Conservation (phyloP, 345 rosid genomes). For the Chamaenerion angustifolium region DNA sequence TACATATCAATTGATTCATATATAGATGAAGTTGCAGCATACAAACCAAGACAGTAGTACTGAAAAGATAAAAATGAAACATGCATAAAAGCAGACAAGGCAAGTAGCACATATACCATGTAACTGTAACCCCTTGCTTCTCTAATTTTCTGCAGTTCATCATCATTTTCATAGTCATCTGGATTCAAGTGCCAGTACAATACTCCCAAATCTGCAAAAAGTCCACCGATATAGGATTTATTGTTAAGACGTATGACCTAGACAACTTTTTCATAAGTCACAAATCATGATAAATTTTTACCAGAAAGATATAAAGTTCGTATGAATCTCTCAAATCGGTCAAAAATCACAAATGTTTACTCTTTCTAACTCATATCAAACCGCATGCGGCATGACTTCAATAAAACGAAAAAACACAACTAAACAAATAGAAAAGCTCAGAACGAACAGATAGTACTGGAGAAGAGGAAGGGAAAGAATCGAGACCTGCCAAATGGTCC, state of each 20-base stretch:
- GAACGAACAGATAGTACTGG: no score
- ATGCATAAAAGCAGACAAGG: background rate
- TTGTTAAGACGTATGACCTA: no score
- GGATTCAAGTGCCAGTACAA: slow-evolving; percentile 74
- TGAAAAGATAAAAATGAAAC: background rate
- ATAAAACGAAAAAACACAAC: no score
- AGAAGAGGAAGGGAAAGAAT: background rate
- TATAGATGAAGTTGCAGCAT: no score
- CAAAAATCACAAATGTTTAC: background rate
- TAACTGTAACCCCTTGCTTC: slow-evolving; percentile 73
- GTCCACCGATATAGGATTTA: no score
- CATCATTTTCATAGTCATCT: slow-evolving; percentile 55
- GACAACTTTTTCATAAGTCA: no score
- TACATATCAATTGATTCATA: no score
- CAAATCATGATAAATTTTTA: no score
- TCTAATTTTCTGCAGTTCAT: slow-evolving; percentile 45
- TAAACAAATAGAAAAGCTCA: no score
- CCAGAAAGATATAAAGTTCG: no score
- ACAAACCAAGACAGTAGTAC: background rate
- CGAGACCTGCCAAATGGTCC: slow-evolving; percentile 36
- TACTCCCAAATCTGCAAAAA: slow-evolving; percentile 55
- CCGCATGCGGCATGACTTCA: no score
- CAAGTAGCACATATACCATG: slow-evolving; percentile 32
- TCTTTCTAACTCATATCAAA: background rate
- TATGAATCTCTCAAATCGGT: background rate